A percentile compares a stretch with the other conserved stretches of the same genome.
phyloP scores from a whole-genome alignment of 2,329 filamentous ascomycete species.

The Aschersonia sp. region DNA sequence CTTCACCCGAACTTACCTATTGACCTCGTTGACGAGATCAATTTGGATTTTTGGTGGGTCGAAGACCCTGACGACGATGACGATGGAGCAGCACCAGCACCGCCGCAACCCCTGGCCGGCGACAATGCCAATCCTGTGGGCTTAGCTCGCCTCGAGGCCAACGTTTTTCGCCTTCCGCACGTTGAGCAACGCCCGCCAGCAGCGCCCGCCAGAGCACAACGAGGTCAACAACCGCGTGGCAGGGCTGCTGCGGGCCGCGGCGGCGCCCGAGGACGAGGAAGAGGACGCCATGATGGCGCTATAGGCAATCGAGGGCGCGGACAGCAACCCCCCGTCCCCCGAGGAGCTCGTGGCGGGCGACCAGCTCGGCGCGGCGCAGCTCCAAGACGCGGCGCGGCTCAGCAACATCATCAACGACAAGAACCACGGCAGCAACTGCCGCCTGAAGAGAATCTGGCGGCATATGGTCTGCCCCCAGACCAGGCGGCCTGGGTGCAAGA shows the following conservation, averaged over 20 bases:
- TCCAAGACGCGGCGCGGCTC: background rate
- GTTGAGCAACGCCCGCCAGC: constrained; percentile 2
- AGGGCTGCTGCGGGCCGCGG: background rate
- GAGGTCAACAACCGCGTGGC: constrained; percentile 1
- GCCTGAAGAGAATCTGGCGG: background rate
- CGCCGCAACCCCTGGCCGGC: constrained; percentile 12
- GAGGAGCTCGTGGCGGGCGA: background rate
- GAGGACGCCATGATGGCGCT: background rate
- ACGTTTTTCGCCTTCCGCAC: constrained; percentile 38
- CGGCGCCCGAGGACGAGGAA: constrained; percentile 1
- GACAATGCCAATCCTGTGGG: constrained; percentile 18
- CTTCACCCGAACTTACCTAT: background rate
- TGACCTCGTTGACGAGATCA: constrained; percentile 1
- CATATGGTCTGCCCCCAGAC: constrained; percentile 24
- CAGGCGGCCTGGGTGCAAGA: constrained; percentile 38
- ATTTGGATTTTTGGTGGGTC: background rate
- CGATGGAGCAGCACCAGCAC: background rate
- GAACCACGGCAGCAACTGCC: constrained; percentile 5
- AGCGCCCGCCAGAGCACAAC: background rate
- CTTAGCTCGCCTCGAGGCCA: constrained; percentile 40
- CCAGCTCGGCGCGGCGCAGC: background rate
- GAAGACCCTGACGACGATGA: background rate
- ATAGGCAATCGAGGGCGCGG: background rate
- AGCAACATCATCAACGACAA: background rate
- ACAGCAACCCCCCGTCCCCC: background rate